phyloP scores from a whole-genome alignment of 169 alveolate species.

The Plasmodium vivax region DNA sequence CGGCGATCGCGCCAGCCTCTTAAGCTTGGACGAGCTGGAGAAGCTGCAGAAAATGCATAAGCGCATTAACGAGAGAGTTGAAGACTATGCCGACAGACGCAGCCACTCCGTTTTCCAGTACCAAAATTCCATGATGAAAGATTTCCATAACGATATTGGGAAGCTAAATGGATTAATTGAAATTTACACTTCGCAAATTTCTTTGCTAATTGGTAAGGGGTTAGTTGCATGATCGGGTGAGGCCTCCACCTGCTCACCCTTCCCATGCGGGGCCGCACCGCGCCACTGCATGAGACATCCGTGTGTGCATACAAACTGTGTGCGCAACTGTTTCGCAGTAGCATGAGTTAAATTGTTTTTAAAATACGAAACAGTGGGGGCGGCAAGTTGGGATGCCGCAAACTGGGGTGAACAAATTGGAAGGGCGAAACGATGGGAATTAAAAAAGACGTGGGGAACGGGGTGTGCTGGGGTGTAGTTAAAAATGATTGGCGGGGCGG shows the following conservation, averaged over 20 bases:
- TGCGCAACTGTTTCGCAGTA: neutral
- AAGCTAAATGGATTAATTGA: constrained; percentile 13
- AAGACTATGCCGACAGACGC: constrained; percentile 28
- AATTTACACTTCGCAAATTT: constrained; percentile 33
- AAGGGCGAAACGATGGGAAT: neutral
- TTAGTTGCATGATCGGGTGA: neutral
- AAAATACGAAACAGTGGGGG: neutral
- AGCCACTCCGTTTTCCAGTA: neutral
- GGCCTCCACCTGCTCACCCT: neutral
- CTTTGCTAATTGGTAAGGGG: constrained; percentile 38
- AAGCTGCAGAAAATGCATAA: constrained; percentile 5
- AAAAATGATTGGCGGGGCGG: neutral
- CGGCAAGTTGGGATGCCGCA: too few species aligned
- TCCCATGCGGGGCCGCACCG: neutral
- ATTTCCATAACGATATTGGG: constrained; percentile 10
- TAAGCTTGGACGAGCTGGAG: constrained; percentile 12
- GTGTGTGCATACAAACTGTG: neutral
- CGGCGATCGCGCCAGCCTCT: neutral
- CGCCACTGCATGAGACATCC: neutral
- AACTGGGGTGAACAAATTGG: neutral
- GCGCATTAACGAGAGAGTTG: constrained; percentile 8
- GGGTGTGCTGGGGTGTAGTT: neutral
- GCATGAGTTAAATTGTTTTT: neutral
- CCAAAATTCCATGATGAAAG: neutral
- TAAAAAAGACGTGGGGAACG: neutral